Conservation (phyloP, 768 basidiomycete genomes). For the Erythrobasidium yunnanense region DNA sequence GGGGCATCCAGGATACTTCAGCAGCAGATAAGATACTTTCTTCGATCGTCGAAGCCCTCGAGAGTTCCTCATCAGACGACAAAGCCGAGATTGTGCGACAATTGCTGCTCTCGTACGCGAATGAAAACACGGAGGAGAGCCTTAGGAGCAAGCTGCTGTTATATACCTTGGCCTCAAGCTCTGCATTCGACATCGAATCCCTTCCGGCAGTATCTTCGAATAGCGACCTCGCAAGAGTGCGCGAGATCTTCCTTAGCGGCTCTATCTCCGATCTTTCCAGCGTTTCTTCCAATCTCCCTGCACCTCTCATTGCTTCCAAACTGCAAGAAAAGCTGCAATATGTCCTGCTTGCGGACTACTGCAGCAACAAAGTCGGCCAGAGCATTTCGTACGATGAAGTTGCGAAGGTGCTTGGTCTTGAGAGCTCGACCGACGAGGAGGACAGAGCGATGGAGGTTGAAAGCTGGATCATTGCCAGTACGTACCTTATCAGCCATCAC, state of each 20-base stretch:
- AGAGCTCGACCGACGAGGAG: slow-evolving; percentile 13
- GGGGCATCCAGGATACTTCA: slow-evolving; percentile 6
- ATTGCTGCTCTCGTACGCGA: neutral
- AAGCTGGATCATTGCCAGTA: slow-evolving; percentile 23
- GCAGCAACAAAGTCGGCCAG: slow-evolving; percentile 16
- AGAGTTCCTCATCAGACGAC: neutral
- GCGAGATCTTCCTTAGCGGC: slow-evolving; percentile 22
- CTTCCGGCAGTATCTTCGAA: neutral
- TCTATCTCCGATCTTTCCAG: neutral
- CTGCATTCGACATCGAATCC: slow-evolving; percentile 11
- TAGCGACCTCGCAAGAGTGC: neutral
- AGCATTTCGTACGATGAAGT: slow-evolving; percentile 17
- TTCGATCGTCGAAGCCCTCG: slow-evolving; percentile 1
- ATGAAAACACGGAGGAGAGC: slow-evolving; percentile 3
- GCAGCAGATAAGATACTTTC: neutral
- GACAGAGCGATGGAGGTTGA: slow-evolving; percentile 26
- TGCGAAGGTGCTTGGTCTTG: slow-evolving; percentile 8
- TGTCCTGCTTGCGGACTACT: slow-evolving; percentile 16
- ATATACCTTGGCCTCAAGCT: neutral
- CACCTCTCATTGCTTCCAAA: neutral
- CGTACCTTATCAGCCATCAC: neutral
- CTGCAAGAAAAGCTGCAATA: slow-evolving; percentile 20
- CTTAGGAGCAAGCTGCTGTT: slow-evolving; percentile 15
- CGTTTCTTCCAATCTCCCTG: neutral
- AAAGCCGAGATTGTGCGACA: slow-evolving; percentile 1